Evolutionary conservation across 345 rosid genomes (phyloP).

Genomic region (Euphorbia peplus): DNA sequence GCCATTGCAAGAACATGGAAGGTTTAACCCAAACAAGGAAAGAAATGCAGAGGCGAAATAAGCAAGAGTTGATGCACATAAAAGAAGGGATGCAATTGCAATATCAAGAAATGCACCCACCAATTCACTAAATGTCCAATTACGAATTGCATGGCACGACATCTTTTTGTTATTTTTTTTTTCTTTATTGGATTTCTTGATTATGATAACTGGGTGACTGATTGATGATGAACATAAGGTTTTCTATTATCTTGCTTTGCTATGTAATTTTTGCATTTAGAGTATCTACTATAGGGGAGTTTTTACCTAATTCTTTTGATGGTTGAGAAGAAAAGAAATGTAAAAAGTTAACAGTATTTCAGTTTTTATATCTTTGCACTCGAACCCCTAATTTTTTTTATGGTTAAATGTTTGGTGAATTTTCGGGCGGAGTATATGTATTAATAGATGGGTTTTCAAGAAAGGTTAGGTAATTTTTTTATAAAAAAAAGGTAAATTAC

Average conservation of each 20-base stretch:
- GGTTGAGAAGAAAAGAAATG: not conserved
- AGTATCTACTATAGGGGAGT: not conserved
- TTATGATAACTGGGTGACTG: not conserved
- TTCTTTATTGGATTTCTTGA: not conserved
- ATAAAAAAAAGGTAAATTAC: too few relatives aligned
- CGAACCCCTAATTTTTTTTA: slow-evolving; percentile 8
- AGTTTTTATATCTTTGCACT: not conserved
- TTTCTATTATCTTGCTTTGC: not conserved
- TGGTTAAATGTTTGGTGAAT: not conserved
- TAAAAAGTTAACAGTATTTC: too few relatives aligned
- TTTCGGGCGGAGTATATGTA: not conserved
- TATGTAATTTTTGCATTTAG: not conserved
- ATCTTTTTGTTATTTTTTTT: slow-evolving; percentile 18
- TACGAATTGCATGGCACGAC: slow-evolving; percentile 39
- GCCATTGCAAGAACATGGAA: slow-evolving; percentile 62
- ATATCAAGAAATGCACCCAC: slow-evolving; percentile 63
- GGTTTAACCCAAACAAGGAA: slow-evolving; percentile 41
- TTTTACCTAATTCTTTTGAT: not conserved
- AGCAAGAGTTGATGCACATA: slow-evolving; percentile 49
- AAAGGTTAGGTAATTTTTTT: too few relatives aligned
- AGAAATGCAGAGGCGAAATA: slow-evolving; percentile 49
- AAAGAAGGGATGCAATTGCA: slow-evolving; percentile 52
- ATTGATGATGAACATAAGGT: not conserved
- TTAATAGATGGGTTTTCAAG: too few relatives aligned
- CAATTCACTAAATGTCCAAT: slow-evolving; percentile 51